Evolutionary conservation across 2,329 filamentous ascomycete species (phyloP), one percentile per base, ranked within the genome.

Genomic region (Hymenoscyphus fraxineus): DNA sequence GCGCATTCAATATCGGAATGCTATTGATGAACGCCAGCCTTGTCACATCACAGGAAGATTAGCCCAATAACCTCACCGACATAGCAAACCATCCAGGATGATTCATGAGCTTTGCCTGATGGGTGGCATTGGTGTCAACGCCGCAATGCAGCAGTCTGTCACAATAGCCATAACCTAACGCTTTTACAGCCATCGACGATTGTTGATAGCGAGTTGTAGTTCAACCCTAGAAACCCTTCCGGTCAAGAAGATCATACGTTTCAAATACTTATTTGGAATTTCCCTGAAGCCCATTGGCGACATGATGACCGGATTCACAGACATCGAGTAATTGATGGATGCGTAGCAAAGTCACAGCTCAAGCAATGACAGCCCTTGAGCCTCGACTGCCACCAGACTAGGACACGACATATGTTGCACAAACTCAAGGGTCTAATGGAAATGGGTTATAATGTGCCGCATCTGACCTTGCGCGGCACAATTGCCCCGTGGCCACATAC

Each of bases 1-100:
- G 64, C 58, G 64, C n/a, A 51, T 58, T 31, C 58, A 47, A 47
- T 47, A 16, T 47, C 16, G 41, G 41, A 47, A 47, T 47, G 41
- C 41, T n/a, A 19, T 47, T 19, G 19, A 44, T 9, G 9, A 44
- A 44, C 16, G 41, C 16, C 41, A 44, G n/a, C 41, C 19, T 51
- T 51, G 44, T 51, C 44, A 51, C 44, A 51, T 51, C 12, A 12
- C 44, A 51, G 19, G 44, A 9, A 12, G 44, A 19, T 2, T 51
- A 3, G 44, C 12, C 44, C 44, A 22, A 51, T 47, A 51, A 51
- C 44, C 10, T 22, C 19, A 6, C 22, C 9, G 19, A 13, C 35
- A 35, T 35, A 35, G 35, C 35, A 35, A 35, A 35, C n/a, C 19
- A 51, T 51, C 4, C 44, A 10, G 44, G 6, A 22, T 51, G 19